phyloP scores from a whole-genome alignment of 176 grass and related monocot genomes.

The Rhynchospora pubera region DNA sequence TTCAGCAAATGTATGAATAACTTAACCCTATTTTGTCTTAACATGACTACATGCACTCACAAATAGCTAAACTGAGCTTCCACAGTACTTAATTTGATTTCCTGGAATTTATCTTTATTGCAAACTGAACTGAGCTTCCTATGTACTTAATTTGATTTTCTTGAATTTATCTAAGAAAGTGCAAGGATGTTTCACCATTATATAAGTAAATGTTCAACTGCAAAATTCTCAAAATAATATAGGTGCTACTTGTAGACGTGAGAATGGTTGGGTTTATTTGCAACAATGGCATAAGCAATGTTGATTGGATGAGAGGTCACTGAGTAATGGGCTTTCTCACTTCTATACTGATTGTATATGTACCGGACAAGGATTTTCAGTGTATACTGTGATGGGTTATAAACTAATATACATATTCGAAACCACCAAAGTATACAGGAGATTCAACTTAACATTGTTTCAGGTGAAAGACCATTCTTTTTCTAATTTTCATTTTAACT shows the following conservation, averaged over 20 bases:
- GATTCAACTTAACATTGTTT: not conserved
- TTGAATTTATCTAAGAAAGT: not conserved
- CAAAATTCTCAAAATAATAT: not conserved
- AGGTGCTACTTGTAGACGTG: not conserved
- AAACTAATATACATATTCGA: not conserved
- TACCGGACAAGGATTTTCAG: not conserved
- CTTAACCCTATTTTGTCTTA: not conserved
- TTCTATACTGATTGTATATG: not conserved
- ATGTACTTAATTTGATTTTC: not conserved
- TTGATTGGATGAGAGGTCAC: not conserved
- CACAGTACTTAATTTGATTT: not conserved
- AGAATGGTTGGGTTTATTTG: not conserved
- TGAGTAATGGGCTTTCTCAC: not conserved
- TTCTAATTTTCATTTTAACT: slow-evolving; percentile 8
- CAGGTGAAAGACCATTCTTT: not conserved
- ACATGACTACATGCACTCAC: not conserved
- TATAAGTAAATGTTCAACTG: not conserved
- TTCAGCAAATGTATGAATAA: not conserved
- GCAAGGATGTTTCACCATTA: not conserved
- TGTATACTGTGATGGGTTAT: not conserved
- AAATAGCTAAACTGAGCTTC: not conserved
- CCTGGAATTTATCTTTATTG: not conserved
- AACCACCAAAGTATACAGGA: not conserved
- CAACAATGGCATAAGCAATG: not conserved
- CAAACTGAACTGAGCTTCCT: not conserved